Percentiles rank a stretch among this genome's conserved stretches.
phyloP scores from a whole-genome alignment of 257 asterid genomes.

The Petunia secreta region DNA sequence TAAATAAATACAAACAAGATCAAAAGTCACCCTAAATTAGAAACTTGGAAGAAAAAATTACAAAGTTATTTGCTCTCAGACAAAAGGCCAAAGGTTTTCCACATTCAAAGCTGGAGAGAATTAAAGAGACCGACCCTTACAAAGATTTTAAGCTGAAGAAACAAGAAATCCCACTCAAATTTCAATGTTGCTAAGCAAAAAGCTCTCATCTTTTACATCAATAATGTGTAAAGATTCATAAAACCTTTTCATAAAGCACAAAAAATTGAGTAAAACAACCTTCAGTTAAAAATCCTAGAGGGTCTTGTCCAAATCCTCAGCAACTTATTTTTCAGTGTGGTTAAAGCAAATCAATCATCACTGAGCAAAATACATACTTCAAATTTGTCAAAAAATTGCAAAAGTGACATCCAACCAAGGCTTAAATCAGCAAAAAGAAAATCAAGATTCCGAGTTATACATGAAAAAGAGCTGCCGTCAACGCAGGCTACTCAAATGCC shows the following conservation, averaged over 20 bases:
- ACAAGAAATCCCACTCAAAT: neutral
- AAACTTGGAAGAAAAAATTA: too few species aligned
- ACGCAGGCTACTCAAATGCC: too few species aligned
- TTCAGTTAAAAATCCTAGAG: neutral
- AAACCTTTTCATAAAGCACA: neutral
- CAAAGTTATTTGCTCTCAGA: neutral
- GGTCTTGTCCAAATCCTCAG: neutral
- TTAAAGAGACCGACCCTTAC: neutral
- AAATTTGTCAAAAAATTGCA: too few species aligned
- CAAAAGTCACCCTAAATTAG: too few species aligned
- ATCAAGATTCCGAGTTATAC: too few species aligned
- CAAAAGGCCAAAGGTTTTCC: slow-evolving; percentile 10
- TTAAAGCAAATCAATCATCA: slow-evolving; percentile 17
- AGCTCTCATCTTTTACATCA: slow-evolving; percentile 3
- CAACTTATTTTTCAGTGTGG: slow-evolving; percentile 6
- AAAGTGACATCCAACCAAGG: too few species aligned
- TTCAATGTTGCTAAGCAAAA: neutral
- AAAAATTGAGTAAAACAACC: neutral
- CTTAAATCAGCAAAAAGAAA: too few species aligned
- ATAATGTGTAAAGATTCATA: neutral
- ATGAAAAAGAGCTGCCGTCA: too few species aligned
- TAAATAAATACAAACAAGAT: too few species aligned
- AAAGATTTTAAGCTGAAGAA: neutral
- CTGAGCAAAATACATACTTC: neutral
- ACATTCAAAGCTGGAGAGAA: neutral